phyloP scores from a whole-genome alignment of 352 stramenopile species.

The Pythium scleroteichum region DNA sequence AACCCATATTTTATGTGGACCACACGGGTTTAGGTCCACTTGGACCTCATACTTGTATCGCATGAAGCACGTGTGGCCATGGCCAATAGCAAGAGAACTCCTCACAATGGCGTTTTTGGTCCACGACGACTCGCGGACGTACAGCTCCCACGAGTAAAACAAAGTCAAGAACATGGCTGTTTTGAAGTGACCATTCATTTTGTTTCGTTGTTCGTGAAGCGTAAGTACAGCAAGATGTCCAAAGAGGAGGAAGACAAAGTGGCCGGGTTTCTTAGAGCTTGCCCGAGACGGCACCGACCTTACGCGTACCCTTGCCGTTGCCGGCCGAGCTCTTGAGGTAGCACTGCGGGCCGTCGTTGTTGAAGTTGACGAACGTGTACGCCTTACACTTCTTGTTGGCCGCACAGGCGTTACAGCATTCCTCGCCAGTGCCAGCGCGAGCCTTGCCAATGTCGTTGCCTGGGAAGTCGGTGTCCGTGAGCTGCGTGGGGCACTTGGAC shows the following conservation, averaged over 20 bases:
- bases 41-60: background rate
- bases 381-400: conserved; percentile 41
- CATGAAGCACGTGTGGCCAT: background rate
- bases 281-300: conserved; percentile 46
- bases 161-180: background rate
- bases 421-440: conserved; percentile 32
- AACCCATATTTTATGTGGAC: conserved; percentile 10
- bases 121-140: too few species aligned
- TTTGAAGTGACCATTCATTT: too few species aligned
- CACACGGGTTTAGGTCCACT: conserved; percentile 5
- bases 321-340: conserved; percentile 44
- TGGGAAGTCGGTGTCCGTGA: conserved; percentile 45
- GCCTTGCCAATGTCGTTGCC: conserved; percentile 48
- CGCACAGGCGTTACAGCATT: conserved; percentile 47
- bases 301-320: conserved; percentile 16
- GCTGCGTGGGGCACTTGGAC: conserved; percentile 33
- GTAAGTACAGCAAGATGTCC: too few species aligned
- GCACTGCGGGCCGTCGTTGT: conserved; percentile 43
- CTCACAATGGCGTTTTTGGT: too few species aligned
- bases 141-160: background rate
- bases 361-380: conserved; percentile 69
- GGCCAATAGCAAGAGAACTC: background rate
- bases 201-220: too few species aligned
- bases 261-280: too few species aligned
- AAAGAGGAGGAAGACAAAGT: too few species aligned